phyloP scores from a whole-genome alignment of 306 rosid genomes.

The Delonix regia region DNA sequence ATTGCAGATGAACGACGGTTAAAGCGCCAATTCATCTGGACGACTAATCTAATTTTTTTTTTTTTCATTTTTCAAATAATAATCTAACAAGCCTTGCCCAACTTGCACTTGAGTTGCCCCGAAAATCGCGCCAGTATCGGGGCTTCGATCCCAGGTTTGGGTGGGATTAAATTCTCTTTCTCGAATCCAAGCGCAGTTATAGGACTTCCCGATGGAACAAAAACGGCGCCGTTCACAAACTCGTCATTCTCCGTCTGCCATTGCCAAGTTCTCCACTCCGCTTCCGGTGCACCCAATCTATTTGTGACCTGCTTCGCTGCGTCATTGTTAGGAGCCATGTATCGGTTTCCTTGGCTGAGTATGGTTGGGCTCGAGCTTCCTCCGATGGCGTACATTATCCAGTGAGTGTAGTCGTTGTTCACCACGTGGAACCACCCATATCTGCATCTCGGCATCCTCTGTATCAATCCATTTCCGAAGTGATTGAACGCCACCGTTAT shows the following conservation, averaged over 20 bases:
- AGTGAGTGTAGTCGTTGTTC: conserved; percentile 84
- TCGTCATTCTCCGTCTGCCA: conserved; percentile 66
- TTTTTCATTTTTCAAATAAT: not conserved
- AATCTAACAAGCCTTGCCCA: conserved; percentile 13
- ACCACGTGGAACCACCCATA: conserved; percentile 74
- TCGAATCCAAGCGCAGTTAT: not conserved
- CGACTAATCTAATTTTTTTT: not conserved
- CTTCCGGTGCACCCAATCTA: conserved; percentile 36
- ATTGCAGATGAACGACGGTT: not conserved
- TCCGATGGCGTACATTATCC: conserved; percentile 90
- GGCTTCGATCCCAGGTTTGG: conserved; percentile 54
- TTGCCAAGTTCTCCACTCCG: conserved; percentile 56
- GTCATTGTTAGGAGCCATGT: conserved; percentile 61
- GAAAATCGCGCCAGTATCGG: conserved; percentile 49
- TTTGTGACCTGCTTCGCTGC: conserved; percentile 61
- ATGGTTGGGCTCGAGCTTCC: conserved; percentile 78
- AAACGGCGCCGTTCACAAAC: conserved; percentile 60
- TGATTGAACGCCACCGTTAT: conserved; percentile 73
- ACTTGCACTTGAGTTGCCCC: conserved; percentile 47
- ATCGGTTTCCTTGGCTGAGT: conserved; percentile 83
- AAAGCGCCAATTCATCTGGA: not conserved
- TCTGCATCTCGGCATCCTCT: conserved; percentile 76
- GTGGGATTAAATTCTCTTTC: conserved; percentile 40
- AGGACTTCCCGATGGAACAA: conserved; percentile 46
- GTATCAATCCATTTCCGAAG: conserved; percentile 69